Evolutionary conservation across 352 stramenopile species (phyloP), one percentile per base, ranked within the genome.

Genomic region (Saprolegnia diclina): DNA sequence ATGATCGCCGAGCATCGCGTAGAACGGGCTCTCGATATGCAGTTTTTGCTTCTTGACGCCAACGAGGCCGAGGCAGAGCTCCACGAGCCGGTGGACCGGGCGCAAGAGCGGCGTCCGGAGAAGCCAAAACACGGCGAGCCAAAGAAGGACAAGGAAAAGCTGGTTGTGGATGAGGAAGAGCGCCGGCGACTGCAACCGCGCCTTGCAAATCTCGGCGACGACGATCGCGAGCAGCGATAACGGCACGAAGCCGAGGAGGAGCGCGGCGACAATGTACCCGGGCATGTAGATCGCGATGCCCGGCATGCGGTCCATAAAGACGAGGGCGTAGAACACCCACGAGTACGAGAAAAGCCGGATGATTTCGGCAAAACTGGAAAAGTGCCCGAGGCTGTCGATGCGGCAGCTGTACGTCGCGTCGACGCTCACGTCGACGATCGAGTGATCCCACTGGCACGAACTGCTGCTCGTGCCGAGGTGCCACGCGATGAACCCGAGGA

Each of bases 161-260:
- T 57, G 52, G 32, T 57, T 57, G 52, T 57, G 52, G 22, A 57
- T 57, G 7, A 57, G 16, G 16, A 57, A 57, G 22, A 57, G 52
- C 52, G 7, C 52, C 7, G 52, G 52, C 13, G 52, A 57, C 7
- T 57, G 9, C 7, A 57, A 16, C 7, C 52, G 52, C 32, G 16
- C 7, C 32, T 38, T 29, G 32, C 52, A 57, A 14, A 57, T 57
- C 32, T 57, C 52, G 7, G 52, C 52, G 32, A 57, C 52, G 7
- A 57, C 22, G 32, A 29, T 57, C 7, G 52, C 52, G 7, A 57
- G 32, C 22, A 57, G 22, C 22, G 52, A 7, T 16, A 57, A 16
- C 32, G 52, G 52, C 16, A 57, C 32, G 13, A 57, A 57, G 22
- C 52, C 52, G 7, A 57, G 52, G 22, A 57, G 22, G 7, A 57